Percentiles rank a stretch among this genome's conserved stretches.
Conservation (phyloP, 192 early-diverging fungal genomes). For the Umbelopsis vinacea region DNA sequence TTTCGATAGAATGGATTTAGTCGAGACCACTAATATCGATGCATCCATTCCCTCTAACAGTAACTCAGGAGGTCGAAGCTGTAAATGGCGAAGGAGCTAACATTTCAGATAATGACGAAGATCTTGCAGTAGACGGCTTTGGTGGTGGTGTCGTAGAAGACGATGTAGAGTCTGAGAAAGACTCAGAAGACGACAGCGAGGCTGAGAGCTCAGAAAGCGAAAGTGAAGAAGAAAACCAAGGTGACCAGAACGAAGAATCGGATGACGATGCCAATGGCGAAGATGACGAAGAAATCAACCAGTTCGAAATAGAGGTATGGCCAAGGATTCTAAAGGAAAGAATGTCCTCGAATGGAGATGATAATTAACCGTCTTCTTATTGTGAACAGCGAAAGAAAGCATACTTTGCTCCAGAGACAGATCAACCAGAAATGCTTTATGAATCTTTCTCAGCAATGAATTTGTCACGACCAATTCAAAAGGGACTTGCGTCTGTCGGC, state of each 20-base stretch:
- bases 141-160: constrained; percentile 31
- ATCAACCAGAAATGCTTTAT: constrained; percentile 46
- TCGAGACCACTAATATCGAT: constrained; percentile 13
- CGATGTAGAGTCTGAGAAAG: constrained; percentile 38
- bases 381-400: constrained; percentile 58
- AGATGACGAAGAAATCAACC: neutral
- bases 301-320: constrained; percentile 1
- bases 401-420: constrained; percentile 61
- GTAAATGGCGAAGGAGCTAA: constrained; percentile 35
- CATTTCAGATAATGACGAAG: constrained; percentile 36
- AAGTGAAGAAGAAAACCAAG: constrained; percentile 34
- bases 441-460: constrained; percentile 93
- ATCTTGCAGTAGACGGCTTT: constrained; percentile 38
- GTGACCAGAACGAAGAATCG: constrained; percentile 35
- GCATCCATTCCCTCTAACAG: constrained; percentile 2
- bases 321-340: too few relatives aligned
- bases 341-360: too few relatives aligned
- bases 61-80: constrained; percentile 34
- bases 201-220: constrained; percentile 22
- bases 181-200: constrained; percentile 43
- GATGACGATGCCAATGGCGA: neutral
- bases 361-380: neutral
- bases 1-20: constrained; percentile 27
- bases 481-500: constrained; percentile 85
- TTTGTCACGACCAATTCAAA: constrained; percentile 94